Base-by-base conservation (phyloP, 352 stramenopile species). In the Globisporangium echinulatum region DNA sequence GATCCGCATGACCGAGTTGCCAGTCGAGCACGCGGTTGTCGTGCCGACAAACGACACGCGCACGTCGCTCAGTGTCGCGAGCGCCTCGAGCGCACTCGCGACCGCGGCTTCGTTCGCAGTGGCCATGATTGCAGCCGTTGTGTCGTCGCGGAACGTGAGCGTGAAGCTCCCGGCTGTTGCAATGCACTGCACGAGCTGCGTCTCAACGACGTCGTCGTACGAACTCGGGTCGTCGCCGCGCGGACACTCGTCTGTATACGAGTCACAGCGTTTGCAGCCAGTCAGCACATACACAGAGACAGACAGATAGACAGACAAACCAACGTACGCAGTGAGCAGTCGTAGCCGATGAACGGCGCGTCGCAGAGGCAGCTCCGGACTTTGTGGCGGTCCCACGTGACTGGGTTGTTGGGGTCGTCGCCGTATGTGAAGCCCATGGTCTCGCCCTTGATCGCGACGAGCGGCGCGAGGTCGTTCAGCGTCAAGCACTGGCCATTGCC, bases 401-500 rank as follows among this genome's bases (percentile, higher is more conserved):
- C 8, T 13, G 81, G 68, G 39, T 88, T 70, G 66, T 93, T 92
- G 17, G 79, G 77, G 54, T 90, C 76, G 7, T 64, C 58, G 48
- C 81, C 81, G 55, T 90, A 91, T 0, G 71, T 72, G 65, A 81
- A 90, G 3, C 66, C 77, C 0, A 64, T 70, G 0, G 63, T 70
- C 56, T 84, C 74, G 17, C 79, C 77, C 38, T 91, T 86, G 47
- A 91, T 59, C 1, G 64, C 70, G 2, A 77, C 64, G 4, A 85
- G 65, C 33, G 77, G 77, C 1, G 83, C 75, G 15, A 94, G 58
- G 54, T 92, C 72, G 11, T 65, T 68, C 36, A 97, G 67, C 2
- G 72, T 81, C 36, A 93, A 62, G 46, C 89, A 97, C 39, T 77
- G 72, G 0, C 87, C 89, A 49, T 92, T 85, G 15, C 76, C 87